Percentiles rank a stretch among this genome's conserved stretches.
Conservation (phyloP, 352 stramenopile species). For the Globisporangium okanoganense region DNA sequence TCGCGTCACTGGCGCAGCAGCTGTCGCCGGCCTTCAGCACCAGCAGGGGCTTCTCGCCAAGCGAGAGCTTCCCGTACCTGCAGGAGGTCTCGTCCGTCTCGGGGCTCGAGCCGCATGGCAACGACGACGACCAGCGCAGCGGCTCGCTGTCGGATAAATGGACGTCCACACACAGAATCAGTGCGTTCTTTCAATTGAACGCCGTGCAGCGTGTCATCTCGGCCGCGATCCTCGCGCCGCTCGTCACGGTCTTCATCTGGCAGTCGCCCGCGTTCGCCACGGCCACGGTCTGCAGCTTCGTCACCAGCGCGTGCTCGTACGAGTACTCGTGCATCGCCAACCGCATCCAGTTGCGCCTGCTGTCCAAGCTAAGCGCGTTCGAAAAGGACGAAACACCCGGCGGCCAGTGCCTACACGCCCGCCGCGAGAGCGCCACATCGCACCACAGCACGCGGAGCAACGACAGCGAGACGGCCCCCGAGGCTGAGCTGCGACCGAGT, state of each 20-base stretch:
- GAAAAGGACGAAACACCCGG: constrained; percentile 9
- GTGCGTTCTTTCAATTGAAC: constrained; percentile 32
- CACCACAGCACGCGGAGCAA: constrained; percentile 26
- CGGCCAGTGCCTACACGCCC: background rate
- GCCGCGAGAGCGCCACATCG: constrained; percentile 25
- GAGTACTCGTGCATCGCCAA: constrained; percentile 74
- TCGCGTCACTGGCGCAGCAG: background rate
- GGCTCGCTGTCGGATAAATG: background rate
- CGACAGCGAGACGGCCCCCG: constrained; percentile 7
- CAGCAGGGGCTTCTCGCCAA: background rate
- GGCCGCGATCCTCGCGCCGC: constrained; percentile 46
- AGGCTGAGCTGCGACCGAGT: constrained; percentile 1
- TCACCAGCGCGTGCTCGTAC: constrained; percentile 62
- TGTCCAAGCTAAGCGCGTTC: constrained; percentile 29
- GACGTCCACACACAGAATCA: background rate
- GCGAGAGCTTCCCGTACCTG: constrained; percentile 15
- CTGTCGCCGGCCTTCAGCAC: constrained; percentile 1
- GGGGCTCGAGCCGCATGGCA: background rate
- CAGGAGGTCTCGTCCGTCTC: constrained; percentile 2
- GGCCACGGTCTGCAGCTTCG: constrained; percentile 59
- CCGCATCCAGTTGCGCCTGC: constrained; percentile 50
- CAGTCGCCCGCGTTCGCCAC: constrained; percentile 64
- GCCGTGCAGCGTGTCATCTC: constrained; percentile 64
- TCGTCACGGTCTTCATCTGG: constrained; percentile 74
- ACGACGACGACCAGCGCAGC: background rate